Evolutionary conservation across 2,329 filamentous ascomycete species (phyloP).

Genomic region (Fusarium robinianum): DNA sequence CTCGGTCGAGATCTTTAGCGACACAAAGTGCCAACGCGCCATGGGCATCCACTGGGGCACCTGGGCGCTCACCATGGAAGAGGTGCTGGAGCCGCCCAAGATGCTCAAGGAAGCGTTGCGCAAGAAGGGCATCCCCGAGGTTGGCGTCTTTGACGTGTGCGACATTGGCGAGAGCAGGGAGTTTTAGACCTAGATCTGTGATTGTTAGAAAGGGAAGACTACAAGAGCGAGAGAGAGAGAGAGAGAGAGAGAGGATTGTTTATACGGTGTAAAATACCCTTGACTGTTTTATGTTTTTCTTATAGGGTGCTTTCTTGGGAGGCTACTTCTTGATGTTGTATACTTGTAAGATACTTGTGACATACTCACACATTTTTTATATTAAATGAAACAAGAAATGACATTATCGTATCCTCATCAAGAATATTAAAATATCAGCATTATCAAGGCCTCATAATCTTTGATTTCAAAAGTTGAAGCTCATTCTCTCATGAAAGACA

Average conservation of each 20-base stretch:
- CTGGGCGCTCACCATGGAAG: constrained; percentile 85
- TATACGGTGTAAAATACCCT: background rate
- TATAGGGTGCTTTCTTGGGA: too few species aligned
- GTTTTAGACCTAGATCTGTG: constrained; percentile 61
- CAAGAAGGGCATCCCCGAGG: constrained; percentile 68
- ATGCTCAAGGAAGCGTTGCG: constrained; percentile 73
- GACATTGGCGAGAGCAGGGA: constrained; percentile 83
- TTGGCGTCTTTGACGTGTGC: constrained; percentile 79
- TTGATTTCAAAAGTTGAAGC: too few species aligned
- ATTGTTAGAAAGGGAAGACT: background rate
- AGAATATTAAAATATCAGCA: too few species aligned
- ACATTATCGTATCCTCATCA: too few species aligned
- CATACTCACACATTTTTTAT: too few species aligned
- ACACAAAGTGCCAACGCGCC: constrained; percentile 76
- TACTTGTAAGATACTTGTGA: too few species aligned
- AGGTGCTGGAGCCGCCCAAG: constrained; percentile 79
- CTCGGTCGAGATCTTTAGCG: constrained; percentile 84
- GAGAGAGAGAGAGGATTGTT: too few species aligned
- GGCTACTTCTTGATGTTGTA: too few species aligned
- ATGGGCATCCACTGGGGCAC: constrained; percentile 93
- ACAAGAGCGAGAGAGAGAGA: constrained; percentile 5
- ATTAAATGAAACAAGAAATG: too few species aligned
- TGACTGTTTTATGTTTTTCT: background rate
- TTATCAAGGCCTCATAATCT: too few species aligned
- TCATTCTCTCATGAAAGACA: too few species aligned